Evolutionary conservation across 768 basidiomycete species (phyloP), one percentile per base, ranked within the genome.

Genomic region (Pluteus cervinus): DNA sequence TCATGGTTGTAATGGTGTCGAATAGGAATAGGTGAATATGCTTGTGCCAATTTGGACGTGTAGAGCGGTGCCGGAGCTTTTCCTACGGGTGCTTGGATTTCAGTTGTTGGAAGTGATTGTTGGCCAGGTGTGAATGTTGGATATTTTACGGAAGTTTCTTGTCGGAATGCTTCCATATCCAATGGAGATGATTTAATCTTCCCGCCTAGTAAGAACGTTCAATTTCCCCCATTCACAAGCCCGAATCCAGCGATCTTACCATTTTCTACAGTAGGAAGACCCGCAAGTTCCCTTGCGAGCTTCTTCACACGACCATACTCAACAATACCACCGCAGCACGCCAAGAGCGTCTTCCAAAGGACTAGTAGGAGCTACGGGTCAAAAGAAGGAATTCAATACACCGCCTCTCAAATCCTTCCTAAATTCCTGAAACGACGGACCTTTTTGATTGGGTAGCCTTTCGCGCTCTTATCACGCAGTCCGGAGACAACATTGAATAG

Each of bases 401-500:
- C 21, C 21, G 10, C 8, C 22, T 15, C 12, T 29, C 15, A 43
- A n/a, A 29, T 24, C 24, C 36, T 17, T 32, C 25, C 8, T 25
- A 31, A 25, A 22, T 45, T 30, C 34, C 25, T 33, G 37, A 28
- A 39, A 37, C 42, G 37, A 43, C 56, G 15, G 36, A 87, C 92
- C 76, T 97, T 97, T 65, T 98, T 99, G 50, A 96, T 86, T 1
- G 96, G 96, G 61, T 96, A 99, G 4, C 89, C 89, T 53, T 88
- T 92, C 2, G 90, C 86, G 53, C 85, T 86, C 63, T 91, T 90
- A 57, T 98, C 94, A 47, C 89, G 81, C 28, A 97, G 65, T 28
- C 82, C 80, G 16, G 90, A 82, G n/a, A 97, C 82, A 32, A 92
- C 74, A 37, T 84, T 83, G 65, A 96, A 89, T 12, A 98, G 68